These are phyloP conservation scores for Taiozyma sp. DNA, from an alignment of 1,139 yeast genomes.

Conservation along the genomic window DNA sequence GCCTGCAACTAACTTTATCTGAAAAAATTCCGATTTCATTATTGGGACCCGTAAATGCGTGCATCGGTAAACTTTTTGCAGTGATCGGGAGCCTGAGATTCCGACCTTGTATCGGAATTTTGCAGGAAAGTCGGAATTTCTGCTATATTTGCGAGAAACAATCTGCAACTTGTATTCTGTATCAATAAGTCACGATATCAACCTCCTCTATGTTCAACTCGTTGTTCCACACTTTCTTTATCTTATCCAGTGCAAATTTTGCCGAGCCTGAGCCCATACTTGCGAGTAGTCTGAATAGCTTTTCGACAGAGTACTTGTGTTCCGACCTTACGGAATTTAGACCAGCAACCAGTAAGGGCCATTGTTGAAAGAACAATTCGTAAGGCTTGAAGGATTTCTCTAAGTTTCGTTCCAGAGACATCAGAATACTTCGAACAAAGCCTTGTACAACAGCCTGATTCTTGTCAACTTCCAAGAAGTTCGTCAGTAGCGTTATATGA, in stretches of 20 bases:
- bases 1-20: background rate
- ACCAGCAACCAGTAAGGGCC: slow-evolving; percentile 29
- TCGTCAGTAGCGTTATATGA: slow-evolving; percentile 39
- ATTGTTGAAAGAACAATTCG: slow-evolving; percentile 27
- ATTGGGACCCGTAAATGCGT: background rate
- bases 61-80: background rate
- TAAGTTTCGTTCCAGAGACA: background rate
- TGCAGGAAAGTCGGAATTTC: background rate
- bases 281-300: slow-evolving; percentile 54
- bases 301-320: slow-evolving; percentile 27
- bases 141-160: background rate
- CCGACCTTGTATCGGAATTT: background rate
- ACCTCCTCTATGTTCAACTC: slow-evolving; percentile 8
- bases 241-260: slow-evolving; percentile 40
- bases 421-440: slow-evolving; percentile 31
- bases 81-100: background rate
- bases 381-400: slow-evolving; percentile 3
- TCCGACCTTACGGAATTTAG: slow-evolving; percentile 28
- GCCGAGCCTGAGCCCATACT: slow-evolving; percentile 45
- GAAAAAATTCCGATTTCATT: background rate
- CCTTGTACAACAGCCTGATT: slow-evolving; percentile 47
- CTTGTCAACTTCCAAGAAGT: slow-evolving; percentile 42
- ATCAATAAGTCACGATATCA: slow-evolving; percentile 17
- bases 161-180: background rate
- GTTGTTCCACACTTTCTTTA: slow-evolving; percentile 33